Percentiles rank a stretch among this genome's conserved stretches.
phyloP scores from a whole-genome alignment of 2,329 filamentous ascomycete species.

The Colletotrichum costaricense region DNA sequence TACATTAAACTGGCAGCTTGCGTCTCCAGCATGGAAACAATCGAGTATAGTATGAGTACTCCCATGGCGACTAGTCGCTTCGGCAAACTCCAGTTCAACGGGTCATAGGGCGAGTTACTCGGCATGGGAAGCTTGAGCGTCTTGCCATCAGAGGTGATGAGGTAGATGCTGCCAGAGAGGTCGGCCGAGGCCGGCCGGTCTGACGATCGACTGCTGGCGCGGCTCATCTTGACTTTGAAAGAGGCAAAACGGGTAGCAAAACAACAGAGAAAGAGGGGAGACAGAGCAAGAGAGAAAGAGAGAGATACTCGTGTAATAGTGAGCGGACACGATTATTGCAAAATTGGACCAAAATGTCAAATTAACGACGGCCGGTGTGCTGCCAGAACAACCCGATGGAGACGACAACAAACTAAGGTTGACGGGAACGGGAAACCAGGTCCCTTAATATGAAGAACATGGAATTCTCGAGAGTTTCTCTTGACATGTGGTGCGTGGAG shows the following conservation, averaged over 20 bases:
- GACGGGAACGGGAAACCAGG: background rate
- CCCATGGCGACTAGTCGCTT: slow-evolving; percentile 37
- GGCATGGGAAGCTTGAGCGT: slow-evolving; percentile 46
- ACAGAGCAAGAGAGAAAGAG: background rate
- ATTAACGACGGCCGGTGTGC: slow-evolving; percentile 16
- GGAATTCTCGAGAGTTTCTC: background rate
- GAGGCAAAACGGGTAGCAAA: background rate
- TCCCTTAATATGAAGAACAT: background rate
- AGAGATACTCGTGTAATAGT: background rate
- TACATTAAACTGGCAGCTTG: slow-evolving; percentile 40
- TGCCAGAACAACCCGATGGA: slow-evolving; percentile 26
- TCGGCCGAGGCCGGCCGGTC: slow-evolving; percentile 33
- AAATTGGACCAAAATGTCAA: background rate
- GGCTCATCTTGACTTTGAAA: slow-evolving; percentile 1
- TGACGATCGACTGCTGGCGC: background rate
- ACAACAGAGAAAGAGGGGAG: background rate
- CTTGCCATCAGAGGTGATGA: slow-evolving; percentile 45
- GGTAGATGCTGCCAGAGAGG: slow-evolving; percentile 43
- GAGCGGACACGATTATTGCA: background rate
- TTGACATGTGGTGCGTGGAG: background rate
- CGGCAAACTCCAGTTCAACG: slow-evolving; percentile 42
- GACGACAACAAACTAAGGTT: too few species aligned
- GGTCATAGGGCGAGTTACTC: slow-evolving; percentile 43
- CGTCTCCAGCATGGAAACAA: slow-evolving; percentile 37
- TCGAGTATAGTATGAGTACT: slow-evolving; percentile 37